Base-by-base conservation (phyloP, 2,329 filamentous ascomycete genomes). In the Biscogniauxia marginata region DNA sequence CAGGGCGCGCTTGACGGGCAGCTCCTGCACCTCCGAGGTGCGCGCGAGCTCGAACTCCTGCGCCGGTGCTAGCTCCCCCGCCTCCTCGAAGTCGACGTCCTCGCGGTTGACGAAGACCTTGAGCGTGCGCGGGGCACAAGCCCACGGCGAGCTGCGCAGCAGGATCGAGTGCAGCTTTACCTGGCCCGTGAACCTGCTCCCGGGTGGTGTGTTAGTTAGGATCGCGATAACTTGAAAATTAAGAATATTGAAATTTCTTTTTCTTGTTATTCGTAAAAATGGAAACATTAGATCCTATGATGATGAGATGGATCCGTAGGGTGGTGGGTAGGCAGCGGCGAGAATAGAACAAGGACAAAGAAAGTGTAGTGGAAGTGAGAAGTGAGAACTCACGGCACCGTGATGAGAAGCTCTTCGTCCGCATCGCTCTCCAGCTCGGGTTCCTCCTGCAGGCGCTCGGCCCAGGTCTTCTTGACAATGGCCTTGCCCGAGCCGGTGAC, bases 341-440 rank as follows among this genome's bases (percentile, higher is more conserved):
- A 53, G 18, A 49, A 19, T 43, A 23, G 53, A 18, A 52, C 43
- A 22, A 46, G 52, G 13, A 24, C 2, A n/a, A 22, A 53, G 22
- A 46, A 46, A 19, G 9, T 7, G n/a, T 46, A n/a, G 16, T 43
- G 30, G 22, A 25, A 30, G n/a, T 11, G 18, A 34, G 22, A 49
- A 21, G 30, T 44, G 22, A 46, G n/a, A 47, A 80, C 89, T 64
- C 76, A 96, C 89, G 95, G 95, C 39, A 98, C 83, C 61, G 88
- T 87, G 81, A 99, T 91, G 54, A 99, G 77, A n/a, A 99, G 75
- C 77, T 99, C 92, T 77, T 96, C 92, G 71, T 98, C 95, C 0
- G 88, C 86, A 70, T 96, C 90, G 69, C 91, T 96, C 67, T 83
- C 84, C 24, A 99, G 81, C 75, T 96, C 89, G 0, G 92, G 91